Percentiles rank a stretch among this genome's conserved stretches.
phyloP scores from a whole-genome alignment of 306 rosid genomes.

The Boehmeria nivea region DNA sequence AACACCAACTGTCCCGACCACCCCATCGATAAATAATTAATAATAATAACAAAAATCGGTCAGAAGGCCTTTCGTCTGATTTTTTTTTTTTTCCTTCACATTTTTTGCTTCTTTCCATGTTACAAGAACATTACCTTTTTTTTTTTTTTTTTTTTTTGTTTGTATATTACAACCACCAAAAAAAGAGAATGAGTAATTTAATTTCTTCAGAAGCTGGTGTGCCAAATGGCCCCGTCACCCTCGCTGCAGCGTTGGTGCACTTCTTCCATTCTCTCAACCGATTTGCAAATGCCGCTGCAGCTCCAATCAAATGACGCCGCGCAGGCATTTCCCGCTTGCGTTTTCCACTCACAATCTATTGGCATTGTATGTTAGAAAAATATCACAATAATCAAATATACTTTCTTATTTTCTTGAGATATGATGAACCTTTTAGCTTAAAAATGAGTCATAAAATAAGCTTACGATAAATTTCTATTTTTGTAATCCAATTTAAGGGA shows the following conservation, averaged over 20 bases:
- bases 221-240: conserved; percentile 59
- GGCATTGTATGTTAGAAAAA: too few relatives aligned
- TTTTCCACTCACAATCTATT: conserved; percentile 57
- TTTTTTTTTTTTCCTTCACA: background rate
- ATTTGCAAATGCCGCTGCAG: conserved; percentile 64
- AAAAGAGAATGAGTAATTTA: too few relatives aligned
- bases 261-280: conserved; percentile 61
- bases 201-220: conserved; percentile 42
- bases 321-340: conserved; percentile 56
- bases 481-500: too few relatives aligned
- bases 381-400: background rate
- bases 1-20: conserved; percentile 32
- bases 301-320: conserved; percentile 61
- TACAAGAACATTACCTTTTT: conserved; percentile 5
- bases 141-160: too few relatives aligned
- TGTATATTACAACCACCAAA: conserved; percentile 16
- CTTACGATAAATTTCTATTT: too few relatives aligned
- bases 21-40: too few relatives aligned
- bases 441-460: too few relatives aligned
- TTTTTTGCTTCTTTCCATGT: background rate
- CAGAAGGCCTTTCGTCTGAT: conserved; percentile 20
- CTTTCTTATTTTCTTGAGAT: too few relatives aligned
- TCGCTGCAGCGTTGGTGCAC: conserved; percentile 56
- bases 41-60: conserved; percentile 41
- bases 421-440: too few relatives aligned